These are phyloP conservation scores for Boletus pseudo-olivaceus DNA, from an alignment of 768 basidiomycete species.

Conservation along the genomic window DNA sequence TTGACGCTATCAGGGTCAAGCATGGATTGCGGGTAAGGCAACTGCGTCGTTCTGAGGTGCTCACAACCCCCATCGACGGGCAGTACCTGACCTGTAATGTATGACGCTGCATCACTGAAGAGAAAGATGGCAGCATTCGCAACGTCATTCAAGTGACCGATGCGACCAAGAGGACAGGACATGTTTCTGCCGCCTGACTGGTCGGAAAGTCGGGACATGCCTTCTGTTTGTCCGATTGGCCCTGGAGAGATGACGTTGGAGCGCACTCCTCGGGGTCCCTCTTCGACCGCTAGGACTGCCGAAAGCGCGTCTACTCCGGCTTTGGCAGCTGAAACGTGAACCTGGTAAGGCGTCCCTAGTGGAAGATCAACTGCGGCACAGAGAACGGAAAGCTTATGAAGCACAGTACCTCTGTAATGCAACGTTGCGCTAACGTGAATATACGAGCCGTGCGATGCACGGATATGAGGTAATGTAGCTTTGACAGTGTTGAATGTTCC, in stretches of 20 bases:
- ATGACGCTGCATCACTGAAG: constrained; percentile 76
- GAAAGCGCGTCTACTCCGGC: constrained; percentile 90
- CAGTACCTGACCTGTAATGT: constrained; percentile 73
- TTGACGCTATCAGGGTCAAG: constrained; percentile 54
- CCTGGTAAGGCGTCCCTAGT: constrained; percentile 78
- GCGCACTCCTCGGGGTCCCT: constrained; percentile 91
- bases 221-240: constrained; percentile 78
- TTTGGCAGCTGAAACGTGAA: constrained; percentile 93
- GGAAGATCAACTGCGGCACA: not conserved
- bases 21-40: constrained; percentile 64
- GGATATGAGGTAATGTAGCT: constrained; percentile 75
- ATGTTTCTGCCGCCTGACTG: not conserved
- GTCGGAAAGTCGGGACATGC: constrained; percentile 53
- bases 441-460: constrained; percentile 73
- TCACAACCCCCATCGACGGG: constrained; percentile 66
- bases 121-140: constrained; percentile 74
- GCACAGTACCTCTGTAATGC: constrained; percentile 75
- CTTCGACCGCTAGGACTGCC: constrained; percentile 84
- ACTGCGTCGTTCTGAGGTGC: constrained; percentile 43
- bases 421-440: constrained; percentile 87
- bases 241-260: constrained; percentile 86
- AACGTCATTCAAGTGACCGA: constrained; percentile 58
- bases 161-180: constrained; percentile 43
- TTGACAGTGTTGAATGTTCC: constrained; percentile 96
- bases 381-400: not conserved